phyloP scores from a whole-genome alignment of 306 rosid genomes.

The Alnus rubra region DNA sequence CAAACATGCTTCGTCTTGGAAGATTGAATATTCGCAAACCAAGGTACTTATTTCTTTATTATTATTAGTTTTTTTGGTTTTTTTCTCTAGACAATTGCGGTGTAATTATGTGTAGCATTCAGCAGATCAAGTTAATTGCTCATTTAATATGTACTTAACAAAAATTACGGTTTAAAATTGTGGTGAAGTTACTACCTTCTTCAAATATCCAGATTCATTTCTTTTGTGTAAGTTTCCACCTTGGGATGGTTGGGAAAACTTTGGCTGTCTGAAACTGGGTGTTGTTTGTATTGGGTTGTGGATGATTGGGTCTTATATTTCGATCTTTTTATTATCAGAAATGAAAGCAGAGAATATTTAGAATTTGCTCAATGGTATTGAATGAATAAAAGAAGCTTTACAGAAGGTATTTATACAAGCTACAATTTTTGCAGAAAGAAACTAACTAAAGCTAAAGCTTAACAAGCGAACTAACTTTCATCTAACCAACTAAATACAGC shows the following conservation, averaged over 20 bases:
- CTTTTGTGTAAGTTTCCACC: not conserved
- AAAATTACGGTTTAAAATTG: not conserved
- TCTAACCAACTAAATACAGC: too few species aligned
- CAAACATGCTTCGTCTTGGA: conserved; percentile 41
- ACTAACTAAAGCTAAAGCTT: too few species aligned
- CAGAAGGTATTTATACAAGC: too few species aligned
- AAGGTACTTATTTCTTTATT: conserved; percentile 42
- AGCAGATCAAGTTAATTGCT: conserved; percentile 7
- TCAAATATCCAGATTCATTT: not conserved
- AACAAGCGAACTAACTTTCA: too few species aligned
- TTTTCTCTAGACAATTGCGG: not conserved
- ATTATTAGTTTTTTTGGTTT: not conserved
- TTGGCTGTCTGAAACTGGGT: not conserved
- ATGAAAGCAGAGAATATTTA: too few species aligned
- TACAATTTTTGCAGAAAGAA: too few species aligned
- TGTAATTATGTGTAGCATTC: not conserved
- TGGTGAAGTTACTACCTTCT: not conserved
- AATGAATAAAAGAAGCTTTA: too few species aligned
- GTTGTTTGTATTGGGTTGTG: not conserved
- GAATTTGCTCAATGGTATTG: too few species aligned
- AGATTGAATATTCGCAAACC: conserved; percentile 65
- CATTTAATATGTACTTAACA: not conserved
- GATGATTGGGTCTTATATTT: not conserved
- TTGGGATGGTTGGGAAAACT: not conserved
- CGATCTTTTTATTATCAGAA: not conserved